phyloP scores from a whole-genome alignment of 768 basidiomycete genomes.

The Russula sp. region DNA sequence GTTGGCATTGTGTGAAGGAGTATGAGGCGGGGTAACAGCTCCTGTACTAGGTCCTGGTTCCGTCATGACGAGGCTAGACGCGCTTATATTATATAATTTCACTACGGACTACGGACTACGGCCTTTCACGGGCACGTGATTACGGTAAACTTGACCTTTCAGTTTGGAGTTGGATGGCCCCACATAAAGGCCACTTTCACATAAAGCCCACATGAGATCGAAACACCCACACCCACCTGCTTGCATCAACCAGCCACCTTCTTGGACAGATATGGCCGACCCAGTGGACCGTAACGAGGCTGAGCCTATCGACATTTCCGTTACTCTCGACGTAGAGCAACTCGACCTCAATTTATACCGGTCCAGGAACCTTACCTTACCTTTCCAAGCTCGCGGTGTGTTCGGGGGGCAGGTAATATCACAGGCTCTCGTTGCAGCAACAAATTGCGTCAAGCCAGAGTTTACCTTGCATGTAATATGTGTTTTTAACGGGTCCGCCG shows the following conservation, averaged over 20 bases:
- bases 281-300: conserved; percentile 9
- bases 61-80: neutral
- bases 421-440: conserved; percentile 77
- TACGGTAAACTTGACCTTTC: too few species aligned
- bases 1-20: conserved; percentile 10
- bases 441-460: conserved; percentile 57
- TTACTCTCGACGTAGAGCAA: conserved; percentile 69
- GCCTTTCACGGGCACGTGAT: neutral
- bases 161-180: too few species aligned
- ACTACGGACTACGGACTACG: too few species aligned
- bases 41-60: conserved; percentile 7
- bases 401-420: conserved; percentile 89
- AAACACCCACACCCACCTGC: too few species aligned
- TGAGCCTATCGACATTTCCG: conserved; percentile 44
- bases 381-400: conserved; percentile 56
- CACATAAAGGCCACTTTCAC: too few species aligned
- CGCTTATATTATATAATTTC: too few species aligned
- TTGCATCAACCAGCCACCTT: neutral
- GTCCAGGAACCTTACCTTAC: conserved; percentile 66
- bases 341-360: conserved; percentile 73
- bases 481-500: conserved; percentile 25
- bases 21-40: conserved; percentile 38
- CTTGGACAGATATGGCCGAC: conserved; percentile 8
- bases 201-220: too few species aligned
- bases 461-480: conserved; percentile 76